Evolutionary conservation across 106 monocot species (phyloP).

Genomic region (Vanilla planifolia): DNA sequence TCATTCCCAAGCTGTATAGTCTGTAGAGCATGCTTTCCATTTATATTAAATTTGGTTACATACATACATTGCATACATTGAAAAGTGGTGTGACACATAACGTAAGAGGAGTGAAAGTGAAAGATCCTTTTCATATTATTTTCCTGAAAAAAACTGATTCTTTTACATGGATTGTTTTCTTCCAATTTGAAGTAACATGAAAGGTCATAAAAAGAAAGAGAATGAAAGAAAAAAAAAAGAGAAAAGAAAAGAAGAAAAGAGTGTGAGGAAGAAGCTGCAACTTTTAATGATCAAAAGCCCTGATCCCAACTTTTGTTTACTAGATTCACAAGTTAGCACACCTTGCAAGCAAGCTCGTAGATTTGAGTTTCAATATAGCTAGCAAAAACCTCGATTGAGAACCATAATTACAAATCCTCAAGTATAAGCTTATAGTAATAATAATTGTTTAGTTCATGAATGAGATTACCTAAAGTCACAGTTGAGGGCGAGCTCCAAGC

Average conservation of each 20-base stretch:
- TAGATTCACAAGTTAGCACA: conserved; percentile 18
- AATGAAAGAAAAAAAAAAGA: not conserved
- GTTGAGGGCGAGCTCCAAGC: conserved; percentile 51
- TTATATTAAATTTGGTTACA: no score
- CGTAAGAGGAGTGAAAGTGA: no score
- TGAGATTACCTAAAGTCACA: conserved; percentile 30
- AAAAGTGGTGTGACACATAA: no score
- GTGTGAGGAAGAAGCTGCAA: conserved; percentile 9
- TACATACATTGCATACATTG: no score
- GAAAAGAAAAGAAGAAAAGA: not conserved
- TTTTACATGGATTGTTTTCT: not conserved
- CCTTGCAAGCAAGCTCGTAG: conserved; percentile 10
- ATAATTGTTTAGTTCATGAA: no score
- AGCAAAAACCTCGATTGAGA: not conserved
- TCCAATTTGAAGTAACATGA: not conserved
- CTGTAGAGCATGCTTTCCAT: no score
- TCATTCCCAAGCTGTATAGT: no score
- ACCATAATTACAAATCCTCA: not conserved
- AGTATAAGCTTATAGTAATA: no score
- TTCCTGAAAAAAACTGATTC: not conserved
- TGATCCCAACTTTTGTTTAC: conserved; percentile 15
- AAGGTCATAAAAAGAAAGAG: not conserved
- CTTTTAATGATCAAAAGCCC: conserved; percentile 10
- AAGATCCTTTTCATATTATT: not conserved
- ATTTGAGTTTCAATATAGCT: not conserved